Evolutionary conservation across 176 grass and related monocot species (phyloP).

Genomic region (maize (Zea mays)): DNA sequence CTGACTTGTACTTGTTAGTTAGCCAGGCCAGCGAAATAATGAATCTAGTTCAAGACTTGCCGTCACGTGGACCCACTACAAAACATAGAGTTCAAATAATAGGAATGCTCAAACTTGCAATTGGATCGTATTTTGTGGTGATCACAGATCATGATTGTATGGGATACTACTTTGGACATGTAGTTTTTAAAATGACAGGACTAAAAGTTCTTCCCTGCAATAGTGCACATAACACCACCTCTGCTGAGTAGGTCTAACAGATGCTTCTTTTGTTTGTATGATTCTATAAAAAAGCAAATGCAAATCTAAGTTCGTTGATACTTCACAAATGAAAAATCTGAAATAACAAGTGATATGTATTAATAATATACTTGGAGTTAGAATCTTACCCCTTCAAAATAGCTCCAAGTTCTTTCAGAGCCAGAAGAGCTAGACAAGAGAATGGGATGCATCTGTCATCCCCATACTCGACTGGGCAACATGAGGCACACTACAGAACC

Average conservation of each 20-base stretch:
- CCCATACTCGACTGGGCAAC: too few relatives aligned
- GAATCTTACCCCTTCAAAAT: too few relatives aligned
- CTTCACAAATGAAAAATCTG: too few relatives aligned
- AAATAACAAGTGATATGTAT: too few relatives aligned
- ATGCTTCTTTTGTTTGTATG: constrained; percentile 30
- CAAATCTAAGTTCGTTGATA: too few relatives aligned
- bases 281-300: too few relatives aligned
- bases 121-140: constrained; percentile 82
- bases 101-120: constrained; percentile 85
- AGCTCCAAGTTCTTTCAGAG: too few relatives aligned
- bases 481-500: too few relatives aligned
- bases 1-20: constrained; percentile 72
- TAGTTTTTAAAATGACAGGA: constrained; percentile 81
- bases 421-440: too few relatives aligned
- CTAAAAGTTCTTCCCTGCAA: constrained; percentile 81
- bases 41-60: constrained; percentile 66
- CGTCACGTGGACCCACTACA: constrained; percentile 34
- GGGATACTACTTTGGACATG: constrained; percentile 79
- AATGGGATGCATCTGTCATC: too few relatives aligned
- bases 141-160: constrained; percentile 79
- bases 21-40: constrained; percentile 70
- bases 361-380: too few relatives aligned
- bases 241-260: constrained; percentile 56
- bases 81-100: constrained; percentile 67
- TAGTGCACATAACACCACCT: constrained; percentile 59